Percentiles rank a stretch among this genome's conserved stretches.
These are phyloP conservation scores for Rhododendron ovatum DNA, from an alignment of 148 eudicot species.

Conservation along the genomic window DNA sequence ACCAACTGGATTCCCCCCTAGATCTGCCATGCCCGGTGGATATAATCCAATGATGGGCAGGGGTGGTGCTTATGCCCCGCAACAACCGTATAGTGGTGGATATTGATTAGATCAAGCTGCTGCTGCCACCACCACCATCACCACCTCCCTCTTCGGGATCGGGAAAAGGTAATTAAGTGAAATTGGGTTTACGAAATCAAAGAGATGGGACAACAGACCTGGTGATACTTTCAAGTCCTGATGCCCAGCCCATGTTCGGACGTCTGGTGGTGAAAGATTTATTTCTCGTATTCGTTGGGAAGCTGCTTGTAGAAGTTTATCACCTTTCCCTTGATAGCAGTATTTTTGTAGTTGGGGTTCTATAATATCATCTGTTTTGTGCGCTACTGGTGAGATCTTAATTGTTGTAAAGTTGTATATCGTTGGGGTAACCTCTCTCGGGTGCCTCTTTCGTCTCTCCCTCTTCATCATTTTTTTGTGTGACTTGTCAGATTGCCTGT, in stretches of 20 bases:
- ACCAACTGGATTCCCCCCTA: constrained; percentile 46
- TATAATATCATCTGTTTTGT: not conserved
- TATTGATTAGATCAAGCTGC: constrained; percentile 34
- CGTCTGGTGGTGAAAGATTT: not conserved
- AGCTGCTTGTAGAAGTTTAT: constrained; percentile 15
- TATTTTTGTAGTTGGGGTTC: not conserved
- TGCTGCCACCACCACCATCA: not conserved
- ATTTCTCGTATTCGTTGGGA: constrained; percentile 3
- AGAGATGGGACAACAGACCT: not conserved
- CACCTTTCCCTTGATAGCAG: not conserved
- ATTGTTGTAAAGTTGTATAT: constrained; percentile 20
- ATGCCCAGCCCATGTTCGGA: not conserved
- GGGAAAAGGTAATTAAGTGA: not conserved
- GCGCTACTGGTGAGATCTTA: not conserved
- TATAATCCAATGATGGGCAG: constrained; percentile 80
- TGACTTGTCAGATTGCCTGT: constrained; percentile 5
- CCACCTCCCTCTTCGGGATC: not conserved
- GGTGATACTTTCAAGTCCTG: not conserved
- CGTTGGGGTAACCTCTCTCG: constrained; percentile 29
- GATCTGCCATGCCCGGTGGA: constrained; percentile 48
- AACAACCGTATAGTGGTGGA: constrained; percentile 46
- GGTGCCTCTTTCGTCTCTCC: constrained; percentile 19
- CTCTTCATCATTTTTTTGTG: not conserved
- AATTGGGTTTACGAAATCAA: not conserved
- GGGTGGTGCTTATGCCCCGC: constrained; percentile 64